Evolutionary conservation across 805 yeast genomes (phyloP).

Genomic region (Tetrapisispora fleetii): DNA sequence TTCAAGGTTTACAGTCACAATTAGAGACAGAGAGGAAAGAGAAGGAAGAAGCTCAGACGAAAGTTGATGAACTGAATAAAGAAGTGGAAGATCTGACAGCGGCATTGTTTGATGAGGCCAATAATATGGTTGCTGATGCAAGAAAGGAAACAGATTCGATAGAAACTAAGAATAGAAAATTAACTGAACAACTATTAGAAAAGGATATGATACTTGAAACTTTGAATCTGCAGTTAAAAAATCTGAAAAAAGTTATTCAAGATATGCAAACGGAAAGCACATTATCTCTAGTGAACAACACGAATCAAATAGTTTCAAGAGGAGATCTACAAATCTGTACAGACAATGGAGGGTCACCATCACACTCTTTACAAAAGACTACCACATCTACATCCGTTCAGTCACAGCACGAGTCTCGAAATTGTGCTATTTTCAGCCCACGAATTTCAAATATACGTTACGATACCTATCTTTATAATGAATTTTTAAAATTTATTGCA

Average conservation of each 20-base stretch:
- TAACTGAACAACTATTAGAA: slow-evolving; percentile 49
- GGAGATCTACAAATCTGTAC: background rate
- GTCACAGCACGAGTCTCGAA: slow-evolving; percentile 3
- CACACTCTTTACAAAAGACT: slow-evolving; percentile 15
- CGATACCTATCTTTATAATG: slow-evolving; percentile 32
- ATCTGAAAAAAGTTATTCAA: slow-evolving; percentile 51
- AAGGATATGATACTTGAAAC: slow-evolving; percentile 57
- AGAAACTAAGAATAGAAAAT: slow-evolving; percentile 47
- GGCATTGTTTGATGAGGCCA: slow-evolving; percentile 74
- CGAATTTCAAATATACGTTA: slow-evolving; percentile 34
- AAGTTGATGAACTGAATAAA: slow-evolving; percentile 48
- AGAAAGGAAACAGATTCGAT: slow-evolving; percentile 53
- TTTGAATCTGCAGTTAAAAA: slow-evolving; percentile 56
- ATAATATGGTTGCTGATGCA: slow-evolving; percentile 74
- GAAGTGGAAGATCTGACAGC: slow-evolving; percentile 78
- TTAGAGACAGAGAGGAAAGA: slow-evolving; percentile 26
- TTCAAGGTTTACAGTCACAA: slow-evolving; percentile 27
- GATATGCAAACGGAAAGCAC: slow-evolving; percentile 33
- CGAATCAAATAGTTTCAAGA: background rate
- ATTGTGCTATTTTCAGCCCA: slow-evolving; percentile 32
- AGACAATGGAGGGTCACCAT: slow-evolving; percentile 11
- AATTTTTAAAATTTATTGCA: slow-evolving; percentile 32
- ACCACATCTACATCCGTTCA: slow-evolving; percentile 8
- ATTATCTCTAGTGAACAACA: background rate
- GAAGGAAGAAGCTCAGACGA: slow-evolving; percentile 45